Conservation (phyloP, 1,284 basidiomycete genomes). For the Ceratobasidium sp. region DNA sequence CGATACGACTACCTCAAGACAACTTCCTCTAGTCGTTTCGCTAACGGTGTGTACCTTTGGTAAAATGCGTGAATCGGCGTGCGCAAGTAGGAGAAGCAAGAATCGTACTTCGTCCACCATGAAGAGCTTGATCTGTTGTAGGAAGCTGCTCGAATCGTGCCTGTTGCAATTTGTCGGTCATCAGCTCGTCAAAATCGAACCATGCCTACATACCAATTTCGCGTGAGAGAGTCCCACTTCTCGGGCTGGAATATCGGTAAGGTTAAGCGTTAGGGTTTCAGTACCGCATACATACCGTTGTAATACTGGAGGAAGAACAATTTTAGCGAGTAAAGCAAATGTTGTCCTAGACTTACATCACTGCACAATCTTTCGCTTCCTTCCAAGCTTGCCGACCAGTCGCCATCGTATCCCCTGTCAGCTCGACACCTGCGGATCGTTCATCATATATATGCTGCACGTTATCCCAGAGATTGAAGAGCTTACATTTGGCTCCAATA, state of each 20-base stretch:
- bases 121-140: conserved; percentile 80
- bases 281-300: conserved; percentile 67
- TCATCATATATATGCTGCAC: conserved; percentile 2
- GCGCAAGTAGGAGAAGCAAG: background rate
- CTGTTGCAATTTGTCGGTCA: conserved; percentile 57
- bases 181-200: background rate
- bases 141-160: conserved; percentile 71
- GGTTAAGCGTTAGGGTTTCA: background rate
- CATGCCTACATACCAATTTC: conserved; percentile 70
- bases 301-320: conserved; percentile 65
- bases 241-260: conserved; percentile 71
- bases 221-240: conserved; percentile 93
- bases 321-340: background rate
- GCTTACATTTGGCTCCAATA: conserved; percentile 79
- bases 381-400: conserved; percentile 73
- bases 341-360: conserved; percentile 69
- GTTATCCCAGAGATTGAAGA: background rate
- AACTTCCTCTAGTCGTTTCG: conserved; percentile 84
- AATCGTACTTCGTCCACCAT: conserved; percentile 87
- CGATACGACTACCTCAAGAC: conserved; percentile 91
- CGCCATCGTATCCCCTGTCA: conserved; percentile 89
- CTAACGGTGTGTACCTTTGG: conserved; percentile 90
- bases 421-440: conserved; percentile 74
- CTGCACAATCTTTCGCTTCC: conserved; percentile 76
- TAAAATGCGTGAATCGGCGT: conserved; percentile 20